These are phyloP conservation scores for Fusarium udum DNA, from an alignment of 2,329 filamentous ascomycete species.

Conservation along the genomic window DNA sequence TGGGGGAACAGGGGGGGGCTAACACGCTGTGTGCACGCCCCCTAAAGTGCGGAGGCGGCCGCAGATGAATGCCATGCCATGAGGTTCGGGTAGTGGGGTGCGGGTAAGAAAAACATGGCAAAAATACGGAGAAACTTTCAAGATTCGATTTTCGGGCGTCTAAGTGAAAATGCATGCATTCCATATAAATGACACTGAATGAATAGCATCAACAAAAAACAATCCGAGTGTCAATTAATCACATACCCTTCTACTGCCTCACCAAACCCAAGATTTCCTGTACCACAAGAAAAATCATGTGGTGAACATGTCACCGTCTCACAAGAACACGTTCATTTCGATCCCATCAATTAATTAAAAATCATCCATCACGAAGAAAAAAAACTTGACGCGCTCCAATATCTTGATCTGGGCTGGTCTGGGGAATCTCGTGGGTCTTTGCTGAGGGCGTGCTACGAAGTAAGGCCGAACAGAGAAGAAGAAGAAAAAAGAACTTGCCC, in stretches of 20 bases:
- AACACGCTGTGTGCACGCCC: neutral
- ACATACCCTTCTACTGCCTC: neutral
- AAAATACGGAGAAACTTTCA: neutral
- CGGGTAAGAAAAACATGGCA: constrained; percentile 14
- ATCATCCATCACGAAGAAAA: neutral
- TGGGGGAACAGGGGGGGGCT: constrained; percentile 13
- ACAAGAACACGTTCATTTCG: neutral
- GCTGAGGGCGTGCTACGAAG: constrained; percentile 43
- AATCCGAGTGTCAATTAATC: neutral
- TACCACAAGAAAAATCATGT: constrained; percentile 1
- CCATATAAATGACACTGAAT: neutral
- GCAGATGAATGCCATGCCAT: neutral
- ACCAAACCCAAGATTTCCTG: neutral
- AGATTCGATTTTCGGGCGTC: neutral
- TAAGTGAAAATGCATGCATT: neutral
- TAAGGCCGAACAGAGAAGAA: constrained; percentile 42
- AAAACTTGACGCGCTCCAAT: constrained; percentile 34
- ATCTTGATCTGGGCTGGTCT: constrained; percentile 39
- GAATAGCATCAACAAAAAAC: neutral
- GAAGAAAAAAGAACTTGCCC: neutral
- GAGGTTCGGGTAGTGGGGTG: neutral
- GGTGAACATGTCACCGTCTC: neutral
- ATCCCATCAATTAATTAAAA: neutral
- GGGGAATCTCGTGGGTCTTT: constrained; percentile 44
- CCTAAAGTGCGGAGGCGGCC: constrained; percentile 22